Evolutionary conservation across 208 protist species (phyloP).

Genomic region (Phytomonas francai): DNA sequence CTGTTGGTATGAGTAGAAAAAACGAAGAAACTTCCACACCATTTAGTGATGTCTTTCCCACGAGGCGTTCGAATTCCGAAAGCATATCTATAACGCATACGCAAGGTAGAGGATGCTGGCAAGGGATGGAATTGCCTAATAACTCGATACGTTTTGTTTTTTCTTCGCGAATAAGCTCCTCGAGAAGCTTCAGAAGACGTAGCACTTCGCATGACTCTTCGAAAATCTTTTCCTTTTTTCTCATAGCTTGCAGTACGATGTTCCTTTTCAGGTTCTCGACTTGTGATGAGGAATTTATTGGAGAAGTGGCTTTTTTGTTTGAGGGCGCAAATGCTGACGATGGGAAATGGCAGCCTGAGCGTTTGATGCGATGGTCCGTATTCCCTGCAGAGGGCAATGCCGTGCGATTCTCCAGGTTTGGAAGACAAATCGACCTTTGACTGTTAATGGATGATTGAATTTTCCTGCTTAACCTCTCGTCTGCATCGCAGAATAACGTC

Average conservation of each 20-base stretch:
- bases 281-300: neutral
- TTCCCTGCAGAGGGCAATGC: neutral
- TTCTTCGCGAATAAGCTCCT: neutral
- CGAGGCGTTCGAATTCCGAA: neutral
- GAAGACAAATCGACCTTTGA: neutral
- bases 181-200: neutral
- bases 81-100: neutral
- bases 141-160: neutral
- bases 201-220: neutral
- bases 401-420: neutral
- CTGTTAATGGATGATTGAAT: neutral
- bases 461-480: neutral
- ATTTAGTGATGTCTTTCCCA: neutral
- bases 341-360: neutral
- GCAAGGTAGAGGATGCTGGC: neutral
- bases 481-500: neutral
- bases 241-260: neutral
- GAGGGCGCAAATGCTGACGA: neutral
- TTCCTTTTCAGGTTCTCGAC: neutral
- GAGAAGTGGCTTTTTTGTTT: neutral
- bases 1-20: neutral
- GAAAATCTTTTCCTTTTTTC: neutral
- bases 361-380: neutral
- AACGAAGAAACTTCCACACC: neutral
- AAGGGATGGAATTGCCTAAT: neutral